These are phyloP conservation scores for Myriosclerotinia scirpicola DNA, from an alignment of 2,329 filamentous ascomycete species.

Conservation along the genomic window DNA sequence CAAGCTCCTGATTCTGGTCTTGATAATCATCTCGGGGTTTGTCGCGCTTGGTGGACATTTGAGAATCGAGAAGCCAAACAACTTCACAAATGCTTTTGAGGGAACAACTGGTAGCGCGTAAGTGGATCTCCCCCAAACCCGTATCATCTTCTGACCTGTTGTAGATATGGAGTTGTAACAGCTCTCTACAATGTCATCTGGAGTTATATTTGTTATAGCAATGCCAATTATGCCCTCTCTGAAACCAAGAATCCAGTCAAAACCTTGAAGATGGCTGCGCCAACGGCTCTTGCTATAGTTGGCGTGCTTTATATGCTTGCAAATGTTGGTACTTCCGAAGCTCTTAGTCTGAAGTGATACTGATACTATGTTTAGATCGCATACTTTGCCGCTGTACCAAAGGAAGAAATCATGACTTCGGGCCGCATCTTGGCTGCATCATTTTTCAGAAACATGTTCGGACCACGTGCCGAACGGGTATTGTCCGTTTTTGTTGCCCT, in stretches of 20 bases:
- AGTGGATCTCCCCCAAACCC: slow-evolving; percentile 4
- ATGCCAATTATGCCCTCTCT: slow-evolving; percentile 65
- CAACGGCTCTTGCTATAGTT: slow-evolving; percentile 57
- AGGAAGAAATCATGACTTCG: slow-evolving; percentile 52
- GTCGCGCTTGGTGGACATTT: slow-evolving; percentile 59
- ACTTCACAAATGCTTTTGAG: slow-evolving; percentile 63
- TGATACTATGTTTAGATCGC: slow-evolving; percentile 46
- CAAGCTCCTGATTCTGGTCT: slow-evolving; percentile 64
- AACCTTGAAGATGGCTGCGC: slow-evolving; percentile 65
- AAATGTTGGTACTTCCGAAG: slow-evolving; percentile 45
- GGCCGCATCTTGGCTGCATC: slow-evolving; percentile 54
- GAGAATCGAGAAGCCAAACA: slow-evolving; percentile 60
- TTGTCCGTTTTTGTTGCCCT: slow-evolving; percentile 66
- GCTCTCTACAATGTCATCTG: slow-evolving; percentile 72
- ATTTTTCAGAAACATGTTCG: slow-evolving; percentile 58
- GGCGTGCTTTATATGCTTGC: slow-evolving; percentile 64
- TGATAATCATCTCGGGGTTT: slow-evolving; percentile 61
- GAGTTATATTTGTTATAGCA: slow-evolving; percentile 67
- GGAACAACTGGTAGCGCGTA: slow-evolving; percentile 64
- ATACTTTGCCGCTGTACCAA: slow-evolving; percentile 61
- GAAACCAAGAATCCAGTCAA: slow-evolving; percentile 65
- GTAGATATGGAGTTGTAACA: slow-evolving; percentile 59
- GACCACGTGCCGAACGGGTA: slow-evolving; percentile 54
- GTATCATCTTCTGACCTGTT: neutral
- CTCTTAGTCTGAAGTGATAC: neutral